Evolutionary conservation across 75 land plant genomes (phyloP).

Genomic region (Isoetes taiwanensis): DNA sequence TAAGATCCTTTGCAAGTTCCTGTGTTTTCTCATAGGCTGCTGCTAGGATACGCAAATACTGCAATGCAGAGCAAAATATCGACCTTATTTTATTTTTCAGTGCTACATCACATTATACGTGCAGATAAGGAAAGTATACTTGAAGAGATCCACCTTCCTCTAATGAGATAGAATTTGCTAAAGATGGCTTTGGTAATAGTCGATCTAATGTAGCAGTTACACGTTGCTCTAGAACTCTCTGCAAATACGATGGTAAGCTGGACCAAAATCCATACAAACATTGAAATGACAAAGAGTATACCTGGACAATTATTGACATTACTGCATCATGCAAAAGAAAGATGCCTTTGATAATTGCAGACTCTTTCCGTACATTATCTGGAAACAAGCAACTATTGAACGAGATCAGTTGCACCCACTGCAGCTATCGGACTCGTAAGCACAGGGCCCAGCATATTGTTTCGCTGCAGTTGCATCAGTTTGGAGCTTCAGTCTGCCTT

Average conservation of each 20-base stretch:
- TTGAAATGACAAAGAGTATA: no score
- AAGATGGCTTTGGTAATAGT: slow-evolving; percentile 70
- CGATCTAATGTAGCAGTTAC: slow-evolving; percentile 65
- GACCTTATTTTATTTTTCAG: not conserved
- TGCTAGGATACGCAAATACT: slow-evolving; percentile 88
- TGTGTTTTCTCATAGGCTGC: slow-evolving; percentile 91
- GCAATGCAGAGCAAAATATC: slow-evolving; percentile 16
- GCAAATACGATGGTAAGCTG: no score
- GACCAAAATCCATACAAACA: no score
- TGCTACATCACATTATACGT: not conserved
- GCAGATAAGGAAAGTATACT: slow-evolving; percentile 30
- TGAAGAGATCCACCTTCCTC: slow-evolving; percentile 91
- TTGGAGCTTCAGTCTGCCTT: no score
- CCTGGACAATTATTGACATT: slow-evolving; percentile 95
- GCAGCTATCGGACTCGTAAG: no score
- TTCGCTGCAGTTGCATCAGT: no score
- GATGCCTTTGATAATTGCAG: slow-evolving; percentile 71
- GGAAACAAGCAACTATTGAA: no score
- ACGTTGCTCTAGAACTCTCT: slow-evolving; percentile 95
- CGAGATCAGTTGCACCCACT: no score
- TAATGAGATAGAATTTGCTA: slow-evolving; percentile 60
- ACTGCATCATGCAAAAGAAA: slow-evolving; percentile 95
- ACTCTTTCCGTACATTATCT: slow-evolving; percentile 94
- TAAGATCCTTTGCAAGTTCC: slow-evolving; percentile 86
- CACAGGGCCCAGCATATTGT: no score